A percentile compares a stretch with the other conserved stretches of the same genome.
These are phyloP conservation scores for Perilla frutescens DNA, from an alignment of 257 asterid species.

Conservation along the genomic window DNA sequence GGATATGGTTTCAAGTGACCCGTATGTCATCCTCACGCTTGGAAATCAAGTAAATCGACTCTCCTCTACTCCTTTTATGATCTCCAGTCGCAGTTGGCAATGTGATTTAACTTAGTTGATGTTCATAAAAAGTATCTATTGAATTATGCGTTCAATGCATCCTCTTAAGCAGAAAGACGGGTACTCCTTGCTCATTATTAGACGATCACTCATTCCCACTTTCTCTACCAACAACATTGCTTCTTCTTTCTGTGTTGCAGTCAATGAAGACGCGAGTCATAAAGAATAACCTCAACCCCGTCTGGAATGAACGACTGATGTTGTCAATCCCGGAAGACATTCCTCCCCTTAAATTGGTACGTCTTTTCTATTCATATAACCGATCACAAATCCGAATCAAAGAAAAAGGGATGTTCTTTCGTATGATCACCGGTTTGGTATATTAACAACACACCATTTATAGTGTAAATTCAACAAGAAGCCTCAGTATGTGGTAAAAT, in stretches of 20 bases:
- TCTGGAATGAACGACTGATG: slow-evolving; percentile 95
- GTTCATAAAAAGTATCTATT: too few species aligned
- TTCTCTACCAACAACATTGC: neutral
- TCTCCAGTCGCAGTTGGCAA: neutral
- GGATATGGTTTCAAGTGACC: slow-evolving; percentile 89
- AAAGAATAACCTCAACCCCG: slow-evolving; percentile 92
- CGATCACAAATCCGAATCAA: too few species aligned
- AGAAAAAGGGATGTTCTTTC: too few species aligned
- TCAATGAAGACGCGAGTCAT: slow-evolving; percentile 82
- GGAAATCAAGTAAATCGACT: slow-evolving; percentile 74
- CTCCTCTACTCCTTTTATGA: slow-evolving; percentile 3
- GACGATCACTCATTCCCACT: too few species aligned
- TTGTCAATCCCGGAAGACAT: slow-evolving; percentile 84
- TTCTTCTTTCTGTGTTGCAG: slow-evolving; percentile 46
- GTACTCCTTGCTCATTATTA: too few species aligned
- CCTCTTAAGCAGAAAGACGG: too few species aligned
- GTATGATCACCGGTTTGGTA: too few species aligned
- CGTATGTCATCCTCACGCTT: slow-evolving; percentile 81
- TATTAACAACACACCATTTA: too few species aligned
- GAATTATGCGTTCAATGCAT: too few species aligned
- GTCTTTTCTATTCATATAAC: slow-evolving; percentile 28
- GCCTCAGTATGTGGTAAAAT: too few species aligned
- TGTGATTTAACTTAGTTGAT: neutral
- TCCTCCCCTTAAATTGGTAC: slow-evolving; percentile 87
- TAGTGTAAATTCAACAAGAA: neutral